These are phyloP conservation scores for Paramecium sonneborni DNA, from an alignment of 73 alveolate genomes.

Conservation along the genomic window DNA sequence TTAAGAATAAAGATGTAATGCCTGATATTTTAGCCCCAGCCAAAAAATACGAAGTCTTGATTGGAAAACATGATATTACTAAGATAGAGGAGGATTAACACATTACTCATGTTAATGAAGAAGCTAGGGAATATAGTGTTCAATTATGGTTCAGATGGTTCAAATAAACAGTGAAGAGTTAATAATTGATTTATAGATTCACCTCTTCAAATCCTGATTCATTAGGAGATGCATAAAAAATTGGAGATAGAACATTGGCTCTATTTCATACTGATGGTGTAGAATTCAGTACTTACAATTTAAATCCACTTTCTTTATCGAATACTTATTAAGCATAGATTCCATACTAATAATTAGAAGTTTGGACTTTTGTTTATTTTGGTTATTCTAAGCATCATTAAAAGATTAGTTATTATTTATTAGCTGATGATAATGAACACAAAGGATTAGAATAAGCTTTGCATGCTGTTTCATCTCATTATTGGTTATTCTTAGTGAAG, in stretches of 20 bases:
- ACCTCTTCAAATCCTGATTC: constrained; percentile 16
- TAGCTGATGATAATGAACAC: constrained; percentile 22
- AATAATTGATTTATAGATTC: constrained; percentile 9
- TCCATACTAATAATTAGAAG: not conserved
- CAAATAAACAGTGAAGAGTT: not conserved
- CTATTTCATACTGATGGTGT: constrained; percentile 14
- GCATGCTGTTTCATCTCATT: constrained; percentile 20
- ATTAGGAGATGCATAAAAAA: not conserved
- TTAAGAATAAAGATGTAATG: constrained; percentile 27
- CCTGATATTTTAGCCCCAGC: not conserved
- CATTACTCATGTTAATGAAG: not conserved
- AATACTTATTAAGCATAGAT: not conserved
- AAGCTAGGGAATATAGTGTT: constrained; percentile 20
- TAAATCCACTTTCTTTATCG: not conserved
- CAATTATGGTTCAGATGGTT: constrained; percentile 44
- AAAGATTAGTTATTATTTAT: not conserved
- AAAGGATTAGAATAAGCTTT: constrained; percentile 7
- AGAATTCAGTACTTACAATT: constrained; percentile 26
- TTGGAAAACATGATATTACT: constrained; percentile 46
- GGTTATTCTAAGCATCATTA: not conserved
- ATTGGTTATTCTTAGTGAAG: not conserved
- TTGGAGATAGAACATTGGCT: constrained; percentile 36
- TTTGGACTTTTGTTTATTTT: constrained; percentile 35
- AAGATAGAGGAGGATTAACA: not conserved
- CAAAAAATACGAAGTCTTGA: not conserved